A percentile compares a stretch with the other conserved stretches of the same genome.
These are phyloP conservation scores for Cylindrodendrum hubeiense DNA, from an alignment of 2,329 filamentous ascomycete species.

Conservation along the genomic window DNA sequence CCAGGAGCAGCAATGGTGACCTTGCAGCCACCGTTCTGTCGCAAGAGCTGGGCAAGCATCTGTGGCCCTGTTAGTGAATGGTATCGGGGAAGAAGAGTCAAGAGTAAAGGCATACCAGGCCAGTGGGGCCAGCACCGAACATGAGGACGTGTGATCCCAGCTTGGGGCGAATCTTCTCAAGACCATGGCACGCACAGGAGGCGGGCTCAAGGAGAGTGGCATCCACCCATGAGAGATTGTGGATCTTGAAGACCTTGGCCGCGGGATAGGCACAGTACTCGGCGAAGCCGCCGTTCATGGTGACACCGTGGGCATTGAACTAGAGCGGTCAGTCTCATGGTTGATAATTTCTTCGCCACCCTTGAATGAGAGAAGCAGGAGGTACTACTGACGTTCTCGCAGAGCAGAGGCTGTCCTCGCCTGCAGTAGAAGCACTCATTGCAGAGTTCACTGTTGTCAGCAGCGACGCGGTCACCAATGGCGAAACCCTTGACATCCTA, in stretches of 20 bases:
- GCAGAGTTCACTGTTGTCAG: constrained; percentile 76
- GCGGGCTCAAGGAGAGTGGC: constrained; percentile 78
- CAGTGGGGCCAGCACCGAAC: constrained; percentile 76
- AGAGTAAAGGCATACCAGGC: constrained; percentile 59
- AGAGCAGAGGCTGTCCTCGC: constrained; percentile 75
- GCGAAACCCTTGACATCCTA: constrained; percentile 70
- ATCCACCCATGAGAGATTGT: constrained; percentile 75
- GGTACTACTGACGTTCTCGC: constrained; percentile 64
- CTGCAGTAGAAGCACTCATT: constrained; percentile 81
- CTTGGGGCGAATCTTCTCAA: constrained; percentile 76
- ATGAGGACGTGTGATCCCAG: constrained; percentile 74
- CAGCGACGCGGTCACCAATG: constrained; percentile 73
- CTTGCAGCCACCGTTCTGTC: constrained; percentile 75
- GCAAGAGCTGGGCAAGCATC: constrained; percentile 72
- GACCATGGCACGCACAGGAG: constrained; percentile 77
- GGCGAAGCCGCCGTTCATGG: constrained; percentile 78
- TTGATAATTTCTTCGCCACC: not conserved
- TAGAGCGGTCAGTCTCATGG: constrained; percentile 30
- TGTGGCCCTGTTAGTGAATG: constrained; percentile 24
- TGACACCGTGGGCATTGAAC: constrained; percentile 76
- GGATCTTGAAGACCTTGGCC: constrained; percentile 72
- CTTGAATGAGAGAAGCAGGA: not conserved
- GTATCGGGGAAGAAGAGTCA: not conserved
- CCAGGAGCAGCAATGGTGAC: constrained; percentile 77
- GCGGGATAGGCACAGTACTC: constrained; percentile 72